phyloP scores from a whole-genome alignment of 2,329 filamentous ascomycete genomes.

The Stachybotrys echinatus region DNA sequence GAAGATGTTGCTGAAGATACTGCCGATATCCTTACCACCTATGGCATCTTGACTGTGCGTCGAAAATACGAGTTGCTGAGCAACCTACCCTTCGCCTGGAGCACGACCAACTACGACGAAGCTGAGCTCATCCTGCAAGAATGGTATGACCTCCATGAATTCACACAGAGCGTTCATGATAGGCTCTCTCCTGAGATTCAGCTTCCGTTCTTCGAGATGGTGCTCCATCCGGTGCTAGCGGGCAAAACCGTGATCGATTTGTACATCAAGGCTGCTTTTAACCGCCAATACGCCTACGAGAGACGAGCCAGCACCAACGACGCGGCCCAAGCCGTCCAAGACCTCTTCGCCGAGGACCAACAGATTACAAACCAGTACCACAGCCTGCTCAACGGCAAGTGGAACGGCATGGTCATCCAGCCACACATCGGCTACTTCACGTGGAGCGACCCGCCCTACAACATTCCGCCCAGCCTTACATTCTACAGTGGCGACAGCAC shows the following conservation, averaged over 20 bases:
- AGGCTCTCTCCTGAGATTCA: conserved; percentile 32
- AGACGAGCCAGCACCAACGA: conserved; percentile 39
- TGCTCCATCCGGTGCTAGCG: conserved; percentile 51
- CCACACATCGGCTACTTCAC: conserved; percentile 40
- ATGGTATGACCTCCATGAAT: conserved; percentile 40
- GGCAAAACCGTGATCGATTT: conserved; percentile 47
- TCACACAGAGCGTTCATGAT: conserved; percentile 39
- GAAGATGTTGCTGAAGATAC: conserved; percentile 35
- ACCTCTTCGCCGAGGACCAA: conserved; percentile 37
- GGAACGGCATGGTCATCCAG: conserved; percentile 40
- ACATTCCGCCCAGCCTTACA: conserved; percentile 32
- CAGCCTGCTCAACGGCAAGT: conserved; percentile 28
- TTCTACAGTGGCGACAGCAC: conserved; percentile 34
- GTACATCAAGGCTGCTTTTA: conserved; percentile 37
- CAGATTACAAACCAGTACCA: conserved; percentile 38
- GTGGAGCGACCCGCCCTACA: conserved; percentile 47
- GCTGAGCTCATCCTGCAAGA: conserved; percentile 45
- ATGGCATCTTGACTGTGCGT: conserved; percentile 27
- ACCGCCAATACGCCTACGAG: conserved; percentile 39
- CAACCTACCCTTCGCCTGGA: conserved; percentile 33
- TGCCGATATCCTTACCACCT: conserved; percentile 43
- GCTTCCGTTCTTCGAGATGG: conserved; percentile 49
- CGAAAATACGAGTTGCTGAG: conserved; percentile 29
- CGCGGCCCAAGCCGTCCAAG: conserved; percentile 12
- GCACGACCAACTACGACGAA: conserved; percentile 53